A percentile compares a stretch with the other conserved stretches of the same genome.
Evolutionary conservation across 768 basidiomycete species (phyloP).

Genomic region (Coprinellus micaceus): DNA sequence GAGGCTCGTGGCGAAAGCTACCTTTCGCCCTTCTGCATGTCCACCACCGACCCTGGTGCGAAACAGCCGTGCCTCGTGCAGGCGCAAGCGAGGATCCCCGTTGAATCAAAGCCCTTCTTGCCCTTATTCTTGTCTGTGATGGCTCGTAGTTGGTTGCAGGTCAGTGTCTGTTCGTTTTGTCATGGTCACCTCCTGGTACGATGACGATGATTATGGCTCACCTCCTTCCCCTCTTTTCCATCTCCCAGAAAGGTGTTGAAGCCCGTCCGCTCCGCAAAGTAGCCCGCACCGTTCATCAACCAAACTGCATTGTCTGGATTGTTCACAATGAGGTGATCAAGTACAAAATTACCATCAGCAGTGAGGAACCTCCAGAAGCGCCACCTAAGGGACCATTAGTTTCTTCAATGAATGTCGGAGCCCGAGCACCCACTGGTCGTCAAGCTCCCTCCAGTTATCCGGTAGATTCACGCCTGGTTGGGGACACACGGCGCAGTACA

Average conservation of each 20-base stretch:
- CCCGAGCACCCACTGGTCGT: not conserved
- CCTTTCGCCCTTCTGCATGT: constrained; percentile 2
- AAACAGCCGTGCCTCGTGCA: not conserved
- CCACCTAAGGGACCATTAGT: not conserved
- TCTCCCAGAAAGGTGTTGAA: not conserved
- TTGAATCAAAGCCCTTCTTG: not conserved
- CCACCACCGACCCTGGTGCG: not conserved
- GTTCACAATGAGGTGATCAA: not conserved
- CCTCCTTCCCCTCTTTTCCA: not conserved
- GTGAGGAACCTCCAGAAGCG: not conserved
- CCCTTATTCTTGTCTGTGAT: not conserved
- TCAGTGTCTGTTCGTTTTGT: not conserved
- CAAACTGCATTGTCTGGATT: not conserved
- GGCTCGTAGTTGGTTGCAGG: not conserved
- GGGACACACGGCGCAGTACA: constrained; percentile 25
- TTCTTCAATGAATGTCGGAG: too few relatives aligned
- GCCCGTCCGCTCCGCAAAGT: not conserved
- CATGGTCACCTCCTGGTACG: too few relatives aligned
- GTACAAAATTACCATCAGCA: not conserved
- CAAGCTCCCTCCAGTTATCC: constrained; percentile 14
- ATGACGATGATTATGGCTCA: too few relatives aligned
- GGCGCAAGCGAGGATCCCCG: not conserved
- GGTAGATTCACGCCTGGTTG: constrained; percentile 25
- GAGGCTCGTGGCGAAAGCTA: too few relatives aligned
- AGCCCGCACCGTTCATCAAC: not conserved